phyloP scores from a whole-genome alignment of 495 filamentous ascomycete species.

The Neurospora tetraspora region DNA sequence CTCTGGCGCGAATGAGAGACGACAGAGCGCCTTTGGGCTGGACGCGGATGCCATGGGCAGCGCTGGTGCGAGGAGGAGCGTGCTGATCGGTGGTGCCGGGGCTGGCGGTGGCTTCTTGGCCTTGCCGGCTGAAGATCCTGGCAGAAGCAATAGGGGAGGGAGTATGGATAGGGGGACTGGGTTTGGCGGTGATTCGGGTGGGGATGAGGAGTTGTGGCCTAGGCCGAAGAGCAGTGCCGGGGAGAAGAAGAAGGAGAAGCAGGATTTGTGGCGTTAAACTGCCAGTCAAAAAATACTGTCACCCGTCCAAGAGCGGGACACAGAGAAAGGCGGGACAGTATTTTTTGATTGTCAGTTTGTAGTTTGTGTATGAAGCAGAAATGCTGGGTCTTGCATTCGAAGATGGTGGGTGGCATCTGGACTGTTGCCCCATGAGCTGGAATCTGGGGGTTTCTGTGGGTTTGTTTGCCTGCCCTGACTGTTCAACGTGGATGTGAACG shows the following conservation, averaged over 20 bases:
- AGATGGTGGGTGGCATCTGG: neutral
- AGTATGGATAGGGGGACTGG: slow-evolving; percentile 1
- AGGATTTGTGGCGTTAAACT: slow-evolving; percentile 32
- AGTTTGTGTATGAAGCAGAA: neutral
- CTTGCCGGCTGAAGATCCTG: slow-evolving; percentile 43
- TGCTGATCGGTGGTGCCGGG: slow-evolving; percentile 57
- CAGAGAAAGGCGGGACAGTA: too few species aligned
- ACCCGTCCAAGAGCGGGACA: too few species aligned
- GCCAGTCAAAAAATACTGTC: too few species aligned
- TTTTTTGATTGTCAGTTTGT: slow-evolving; percentile 3
- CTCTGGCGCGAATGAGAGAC: slow-evolving; percentile 19
- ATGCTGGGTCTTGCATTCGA: neutral
- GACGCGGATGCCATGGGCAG: slow-evolving; percentile 25
- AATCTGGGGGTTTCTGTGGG: neutral
- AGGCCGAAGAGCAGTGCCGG: slow-evolving; percentile 31
- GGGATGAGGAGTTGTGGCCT: slow-evolving; percentile 31
- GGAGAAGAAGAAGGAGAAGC: slow-evolving; percentile 29
- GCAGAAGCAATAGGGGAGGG: neutral
- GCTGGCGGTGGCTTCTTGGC: slow-evolving; percentile 75
- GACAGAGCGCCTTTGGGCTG: slow-evolving; percentile 43
- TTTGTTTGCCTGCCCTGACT: neutral
- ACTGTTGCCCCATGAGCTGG: neutral
- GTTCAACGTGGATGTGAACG: neutral
- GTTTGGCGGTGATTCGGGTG: neutral
- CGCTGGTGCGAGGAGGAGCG: slow-evolving; percentile 35